Evolutionary conservation across 768 basidiomycete genomes (phyloP).

Genomic region (Omphalotus guepiniiformis): DNA sequence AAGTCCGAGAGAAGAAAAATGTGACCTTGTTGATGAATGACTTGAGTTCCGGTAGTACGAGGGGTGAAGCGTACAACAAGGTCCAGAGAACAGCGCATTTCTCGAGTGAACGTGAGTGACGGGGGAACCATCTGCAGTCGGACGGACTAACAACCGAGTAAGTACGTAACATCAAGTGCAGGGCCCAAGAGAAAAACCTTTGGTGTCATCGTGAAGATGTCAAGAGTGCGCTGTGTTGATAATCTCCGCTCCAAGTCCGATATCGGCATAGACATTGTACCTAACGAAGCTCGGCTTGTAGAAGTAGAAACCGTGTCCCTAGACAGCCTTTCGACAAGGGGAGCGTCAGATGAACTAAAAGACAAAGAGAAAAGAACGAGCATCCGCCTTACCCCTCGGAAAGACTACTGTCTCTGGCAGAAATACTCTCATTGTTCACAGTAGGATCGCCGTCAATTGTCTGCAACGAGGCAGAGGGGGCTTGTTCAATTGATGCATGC

Average conservation of each 20-base stretch:
- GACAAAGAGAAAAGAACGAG: not conserved
- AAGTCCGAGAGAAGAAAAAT: constrained; percentile 90
- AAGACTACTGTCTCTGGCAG: constrained; percentile 46
- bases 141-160: constrained; percentile 57
- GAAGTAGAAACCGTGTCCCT: constrained; percentile 56
- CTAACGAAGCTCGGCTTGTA: constrained; percentile 46
- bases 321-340: constrained; percentile 52
- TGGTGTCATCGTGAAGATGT: constrained; percentile 93
- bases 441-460: constrained; percentile 23
- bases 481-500: constrained; percentile 11
- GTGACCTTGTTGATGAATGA: constrained; percentile 74
- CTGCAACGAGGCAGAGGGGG: constrained; percentile 13
- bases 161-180: constrained; percentile 4
- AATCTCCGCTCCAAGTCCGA: constrained; percentile 79
- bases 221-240: constrained; percentile 72
- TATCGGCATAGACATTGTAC: constrained; percentile 53
- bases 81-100: constrained; percentile 67
- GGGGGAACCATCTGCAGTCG: constrained; percentile 88
- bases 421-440: constrained; percentile 44
- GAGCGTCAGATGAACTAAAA: constrained; percentile 3
- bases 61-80: constrained; percentile 77
- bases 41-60: constrained; percentile 64
- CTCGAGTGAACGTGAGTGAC: constrained; percentile 69
- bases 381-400: constrained; percentile 57
- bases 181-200: constrained; percentile 51